A percentile compares a stretch with the other conserved stretches of the same genome.
These are phyloP conservation scores for Mycena sanguinolenta DNA, from an alignment of 768 basidiomycete species.

Conservation along the genomic window DNA sequence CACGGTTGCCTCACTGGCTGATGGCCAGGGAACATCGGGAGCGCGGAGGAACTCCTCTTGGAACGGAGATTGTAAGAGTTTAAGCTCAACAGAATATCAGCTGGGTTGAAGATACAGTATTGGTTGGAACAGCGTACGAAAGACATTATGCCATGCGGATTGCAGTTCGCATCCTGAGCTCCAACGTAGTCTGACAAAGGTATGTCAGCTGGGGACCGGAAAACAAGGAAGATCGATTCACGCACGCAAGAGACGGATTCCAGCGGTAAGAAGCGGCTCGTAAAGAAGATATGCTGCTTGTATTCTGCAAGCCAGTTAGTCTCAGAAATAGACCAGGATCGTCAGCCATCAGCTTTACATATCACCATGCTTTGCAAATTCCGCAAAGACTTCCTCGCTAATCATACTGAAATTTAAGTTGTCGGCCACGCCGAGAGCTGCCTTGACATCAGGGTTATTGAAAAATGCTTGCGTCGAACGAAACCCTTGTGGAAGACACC, in stretches of 20 bases:
- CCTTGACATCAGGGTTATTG: constrained; percentile 28
- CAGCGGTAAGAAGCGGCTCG: constrained; percentile 42
- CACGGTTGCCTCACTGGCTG: constrained; percentile 29
- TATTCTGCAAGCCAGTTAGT: not conserved
- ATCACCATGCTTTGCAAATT: not conserved
- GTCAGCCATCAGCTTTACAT: constrained; percentile 23
- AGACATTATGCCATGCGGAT: constrained; percentile 45
- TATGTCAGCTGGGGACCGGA: not conserved
- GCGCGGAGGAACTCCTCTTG: not conserved
- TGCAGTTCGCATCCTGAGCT: constrained; percentile 43
- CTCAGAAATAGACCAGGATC: not conserved
- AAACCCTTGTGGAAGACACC: constrained; percentile 27
- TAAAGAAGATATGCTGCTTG: constrained; percentile 41
- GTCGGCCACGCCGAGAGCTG: constrained; percentile 32
- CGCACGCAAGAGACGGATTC: constrained; percentile 48
- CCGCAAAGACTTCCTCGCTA: not conserved
- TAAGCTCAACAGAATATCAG: not conserved
- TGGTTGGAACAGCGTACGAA: constrained; percentile 28
- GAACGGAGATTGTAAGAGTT: not conserved
- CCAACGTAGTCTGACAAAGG: constrained; percentile 43
- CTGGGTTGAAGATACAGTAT: not conserved
- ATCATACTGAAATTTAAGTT: constrained; percentile 30
- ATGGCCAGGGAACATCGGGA: not conserved
- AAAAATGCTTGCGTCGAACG: constrained; percentile 39
- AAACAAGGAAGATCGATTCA: not conserved